Conservation (phyloP, 768 basidiomycete species). For the Collybia sp. region DNA sequence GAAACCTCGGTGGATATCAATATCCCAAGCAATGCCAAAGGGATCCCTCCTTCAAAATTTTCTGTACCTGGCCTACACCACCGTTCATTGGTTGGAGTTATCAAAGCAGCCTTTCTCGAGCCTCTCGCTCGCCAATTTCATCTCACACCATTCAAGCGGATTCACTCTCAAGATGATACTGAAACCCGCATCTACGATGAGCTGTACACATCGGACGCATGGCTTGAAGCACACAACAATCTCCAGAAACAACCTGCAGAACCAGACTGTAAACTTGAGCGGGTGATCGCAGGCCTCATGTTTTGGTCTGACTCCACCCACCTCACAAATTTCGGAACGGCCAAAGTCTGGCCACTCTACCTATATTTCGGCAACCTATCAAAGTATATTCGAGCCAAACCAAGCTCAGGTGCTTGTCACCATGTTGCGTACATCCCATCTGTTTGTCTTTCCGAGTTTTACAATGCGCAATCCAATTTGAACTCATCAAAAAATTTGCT, state of each 20-base stretch:
- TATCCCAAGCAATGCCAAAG: constrained; percentile 16
- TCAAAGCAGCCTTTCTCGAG: constrained; percentile 15
- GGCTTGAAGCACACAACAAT: constrained; percentile 10
- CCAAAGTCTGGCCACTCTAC: constrained; percentile 30
- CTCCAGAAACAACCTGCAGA: constrained; percentile 8
- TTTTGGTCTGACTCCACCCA: constrained; percentile 25
- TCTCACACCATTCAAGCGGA: constrained; percentile 18
- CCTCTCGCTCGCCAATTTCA: constrained; percentile 14
- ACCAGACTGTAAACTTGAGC: constrained; percentile 13
- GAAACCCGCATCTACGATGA: constrained; percentile 10
- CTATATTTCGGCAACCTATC: constrained; percentile 27
- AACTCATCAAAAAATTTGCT: background rate
- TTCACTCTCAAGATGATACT: constrained; percentile 2
- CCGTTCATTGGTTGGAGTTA: constrained; percentile 15
- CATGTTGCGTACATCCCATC: constrained; percentile 29
- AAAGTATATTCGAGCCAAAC: constrained; percentile 23
- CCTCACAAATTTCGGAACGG: constrained; percentile 22
- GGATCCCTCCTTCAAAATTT: constrained; percentile 11
- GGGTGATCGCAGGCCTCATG: constrained; percentile 19
- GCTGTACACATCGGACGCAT: constrained; percentile 14
- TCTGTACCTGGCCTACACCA: constrained; percentile 19
- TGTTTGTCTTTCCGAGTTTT: constrained; percentile 13
- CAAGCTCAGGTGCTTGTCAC: constrained; percentile 11
- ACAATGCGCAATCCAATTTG: background rate
- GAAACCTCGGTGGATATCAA: constrained; percentile 17